phyloP scores from a whole-genome alignment of 768 basidiomycete genomes.

The Tricholoma flavovirens region DNA sequence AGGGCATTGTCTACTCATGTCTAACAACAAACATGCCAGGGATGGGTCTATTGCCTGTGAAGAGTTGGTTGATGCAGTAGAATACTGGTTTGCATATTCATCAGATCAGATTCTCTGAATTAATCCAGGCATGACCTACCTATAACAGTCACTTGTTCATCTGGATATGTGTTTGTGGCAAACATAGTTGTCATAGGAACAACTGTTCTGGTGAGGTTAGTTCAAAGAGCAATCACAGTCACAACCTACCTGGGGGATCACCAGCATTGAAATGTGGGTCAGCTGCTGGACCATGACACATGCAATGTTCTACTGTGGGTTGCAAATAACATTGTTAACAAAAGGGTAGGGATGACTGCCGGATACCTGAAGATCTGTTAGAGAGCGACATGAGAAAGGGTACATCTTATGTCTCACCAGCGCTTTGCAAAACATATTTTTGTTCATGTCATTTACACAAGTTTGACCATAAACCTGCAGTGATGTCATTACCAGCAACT shows the following conservation, averaged over 20 bases:
- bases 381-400: neutral
- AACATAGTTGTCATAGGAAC: neutral
- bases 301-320: neutral
- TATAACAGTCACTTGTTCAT: neutral
- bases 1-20: neutral
- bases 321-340: neutral
- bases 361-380: neutral
- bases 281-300: neutral
- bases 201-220: neutral
- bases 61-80: neutral
- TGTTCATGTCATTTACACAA: neutral
- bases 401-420: neutral
- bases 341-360: neutral
- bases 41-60: neutral
- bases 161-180: neutral
- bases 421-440: neutral
- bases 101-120: neutral
- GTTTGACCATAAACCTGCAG: neutral
- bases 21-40: neutral
- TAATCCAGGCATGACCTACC: neutral
- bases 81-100: neutral
- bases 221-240: neutral
- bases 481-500: neutral
- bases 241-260: neutral
- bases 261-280: neutral